These are phyloP conservation scores for Metschnikowia aberdeeniae DNA, from an alignment of 805 yeast genomes.

Conservation along the genomic window DNA sequence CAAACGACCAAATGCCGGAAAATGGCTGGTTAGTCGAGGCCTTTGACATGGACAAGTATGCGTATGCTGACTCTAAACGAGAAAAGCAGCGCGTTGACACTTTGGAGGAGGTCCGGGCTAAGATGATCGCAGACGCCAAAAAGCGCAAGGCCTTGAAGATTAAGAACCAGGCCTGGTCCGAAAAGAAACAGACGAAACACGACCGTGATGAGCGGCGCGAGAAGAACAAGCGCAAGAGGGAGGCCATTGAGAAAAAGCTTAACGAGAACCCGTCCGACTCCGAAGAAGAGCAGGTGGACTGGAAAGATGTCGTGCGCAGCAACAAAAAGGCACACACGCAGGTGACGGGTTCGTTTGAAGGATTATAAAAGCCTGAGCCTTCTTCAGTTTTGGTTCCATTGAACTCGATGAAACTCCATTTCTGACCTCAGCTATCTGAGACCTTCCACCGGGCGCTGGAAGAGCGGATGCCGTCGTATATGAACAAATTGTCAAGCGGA, in stretches of 20 bases:
- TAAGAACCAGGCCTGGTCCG: slow-evolving; percentile 77
- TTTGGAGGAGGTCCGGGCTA: slow-evolving; percentile 42
- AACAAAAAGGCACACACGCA: slow-evolving; percentile 48
- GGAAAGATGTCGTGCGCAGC: slow-evolving; percentile 78
- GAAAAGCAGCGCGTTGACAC: slow-evolving; percentile 62
- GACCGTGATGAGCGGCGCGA: slow-evolving; percentile 58
- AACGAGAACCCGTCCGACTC: slow-evolving; percentile 42
- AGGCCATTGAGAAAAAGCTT: slow-evolving; percentile 57
- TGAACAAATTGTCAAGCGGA: slow-evolving; percentile 66
- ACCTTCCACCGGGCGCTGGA: slow-evolving; percentile 41
- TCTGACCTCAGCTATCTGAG: background rate
- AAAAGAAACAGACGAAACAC: slow-evolving; percentile 61
- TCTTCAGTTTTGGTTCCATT: background rate
- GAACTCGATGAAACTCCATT: background rate
- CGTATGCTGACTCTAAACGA: slow-evolving; percentile 59
- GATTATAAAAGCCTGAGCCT: slow-evolving; percentile 20
- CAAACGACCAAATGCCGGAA: slow-evolving; percentile 49
- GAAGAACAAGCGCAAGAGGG: slow-evolving; percentile 61
- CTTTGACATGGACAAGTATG: slow-evolving; percentile 64
- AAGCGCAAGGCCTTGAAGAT: slow-evolving; percentile 41
- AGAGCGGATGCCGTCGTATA: slow-evolving; percentile 69
- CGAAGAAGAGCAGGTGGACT: slow-evolving; percentile 50
- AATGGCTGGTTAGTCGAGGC: slow-evolving; percentile 69
- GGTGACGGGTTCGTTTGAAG: slow-evolving; percentile 60
- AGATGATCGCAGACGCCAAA: slow-evolving; percentile 38